Evolutionary conservation across 2,329 filamentous ascomycete genomes (phyloP).

Genomic region (Eutypa lata): DNA sequence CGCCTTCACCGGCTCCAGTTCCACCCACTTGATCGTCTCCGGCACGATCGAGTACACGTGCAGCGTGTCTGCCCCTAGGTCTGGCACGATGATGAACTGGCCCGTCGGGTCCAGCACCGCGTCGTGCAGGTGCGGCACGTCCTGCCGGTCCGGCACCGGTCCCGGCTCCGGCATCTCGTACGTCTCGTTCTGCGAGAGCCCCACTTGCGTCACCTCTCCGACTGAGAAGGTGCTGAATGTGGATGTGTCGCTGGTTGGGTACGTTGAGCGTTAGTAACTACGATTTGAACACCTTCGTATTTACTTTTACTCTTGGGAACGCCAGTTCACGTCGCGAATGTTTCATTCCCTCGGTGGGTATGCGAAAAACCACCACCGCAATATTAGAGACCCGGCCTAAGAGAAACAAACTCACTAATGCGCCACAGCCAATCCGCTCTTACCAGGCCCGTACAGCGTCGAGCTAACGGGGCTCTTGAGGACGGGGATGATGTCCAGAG

Average conservation of each 20-base stretch:
- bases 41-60: slow-evolving; percentile 54
- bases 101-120: slow-evolving; percentile 64
- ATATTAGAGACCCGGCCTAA: not conserved
- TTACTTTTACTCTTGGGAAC: no score
- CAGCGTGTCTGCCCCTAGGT: slow-evolving; percentile 63
- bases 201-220: slow-evolving; percentile 33
- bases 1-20: slow-evolving; percentile 37
- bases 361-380: no score
- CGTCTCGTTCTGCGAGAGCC: slow-evolving; percentile 33
- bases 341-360: no score
- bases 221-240: slow-evolving; percentile 45
- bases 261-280: no score
- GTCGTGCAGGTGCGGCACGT: slow-evolving; percentile 61
- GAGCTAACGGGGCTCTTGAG: slow-evolving; percentile 26
- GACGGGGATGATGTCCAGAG: slow-evolving; percentile 28
- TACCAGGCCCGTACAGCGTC: slow-evolving; percentile 24
- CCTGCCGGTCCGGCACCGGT: slow-evolving; percentile 45
- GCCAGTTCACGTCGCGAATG: no score
- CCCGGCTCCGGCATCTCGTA: slow-evolving; percentile 38
- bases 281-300: slow-evolving; percentile 4
- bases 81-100: slow-evolving; percentile 60
- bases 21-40: slow-evolving; percentile 39
- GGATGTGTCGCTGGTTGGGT: slow-evolving; percentile 23
- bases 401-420: slow-evolving; percentile 30
- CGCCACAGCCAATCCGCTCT: slow-evolving; percentile 25